phyloP scores from a whole-genome alignment of 2,329 filamentous ascomycete species.

The Xylariaceae sp. region DNA sequence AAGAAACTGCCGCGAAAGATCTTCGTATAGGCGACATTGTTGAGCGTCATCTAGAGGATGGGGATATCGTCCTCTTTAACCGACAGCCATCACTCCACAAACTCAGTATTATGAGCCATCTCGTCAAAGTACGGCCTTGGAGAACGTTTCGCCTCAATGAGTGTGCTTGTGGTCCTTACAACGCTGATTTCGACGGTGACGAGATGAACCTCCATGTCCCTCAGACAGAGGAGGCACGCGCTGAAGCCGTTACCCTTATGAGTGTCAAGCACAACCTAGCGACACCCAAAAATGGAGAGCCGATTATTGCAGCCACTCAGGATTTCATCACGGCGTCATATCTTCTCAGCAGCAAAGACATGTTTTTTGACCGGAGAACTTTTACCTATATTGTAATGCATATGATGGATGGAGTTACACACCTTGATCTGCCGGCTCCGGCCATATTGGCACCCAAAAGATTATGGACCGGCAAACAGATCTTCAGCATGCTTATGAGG shows the following conservation, averaged over 20 bases:
- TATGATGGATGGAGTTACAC: conserved; percentile 79
- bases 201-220: conserved; percentile 99
- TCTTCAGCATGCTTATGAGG: conserved; percentile 87
- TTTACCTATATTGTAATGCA: conserved; percentile 90
- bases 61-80: conserved; percentile 96
- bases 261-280: conserved; percentile 94
- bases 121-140: conserved; percentile 89
- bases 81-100: conserved; percentile 97
- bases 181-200: conserved; percentile 97
- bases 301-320: conserved; percentile 97
- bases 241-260: conserved; percentile 95
- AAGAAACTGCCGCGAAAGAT: conserved; percentile 65
- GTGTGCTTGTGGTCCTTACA: conserved; percentile 97
- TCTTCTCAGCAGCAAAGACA: conserved; percentile 84
- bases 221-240: conserved; percentile 92
- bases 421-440: conserved; percentile 81
- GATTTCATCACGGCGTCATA: conserved; percentile 98
- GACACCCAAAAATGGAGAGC: conserved; percentile 95
- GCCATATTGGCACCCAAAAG: conserved; percentile 79
- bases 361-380: conserved; percentile 82
- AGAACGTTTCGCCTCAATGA: conserved; percentile 96
- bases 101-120: conserved; percentile 95
- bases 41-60: conserved; percentile 90
- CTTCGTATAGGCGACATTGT: conserved; percentile 83
- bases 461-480: conserved; percentile 95